phyloP scores from a whole-genome alignment of 176 grass and related monocot species.

The Lolium rigidum region DNA sequence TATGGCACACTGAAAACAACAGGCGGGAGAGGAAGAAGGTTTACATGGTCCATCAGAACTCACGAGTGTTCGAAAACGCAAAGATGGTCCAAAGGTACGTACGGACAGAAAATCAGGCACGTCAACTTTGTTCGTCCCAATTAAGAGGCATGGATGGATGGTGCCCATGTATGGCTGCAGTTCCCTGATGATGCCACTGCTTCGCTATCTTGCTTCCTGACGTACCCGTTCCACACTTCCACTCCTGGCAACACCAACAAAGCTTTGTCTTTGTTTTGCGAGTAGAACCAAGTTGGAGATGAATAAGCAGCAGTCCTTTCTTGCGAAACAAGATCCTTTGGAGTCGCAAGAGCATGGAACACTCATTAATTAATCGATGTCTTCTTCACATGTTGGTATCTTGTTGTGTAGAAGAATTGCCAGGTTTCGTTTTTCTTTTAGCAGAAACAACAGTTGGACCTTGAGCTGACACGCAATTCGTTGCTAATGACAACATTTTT shows the following conservation, averaged over 20 bases:
- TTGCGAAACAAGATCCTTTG: conserved; percentile 46
- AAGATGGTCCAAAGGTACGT: neutral
- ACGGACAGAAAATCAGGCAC: neutral
- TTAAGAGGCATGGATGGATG: neutral
- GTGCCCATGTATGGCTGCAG: neutral
- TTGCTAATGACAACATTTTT: too few relatives aligned
- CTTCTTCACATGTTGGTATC: neutral
- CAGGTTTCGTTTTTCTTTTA: neutral
- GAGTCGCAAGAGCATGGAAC: neutral
- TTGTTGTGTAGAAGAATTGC: neutral
- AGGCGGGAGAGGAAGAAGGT: too few relatives aligned
- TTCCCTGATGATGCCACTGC: neutral
- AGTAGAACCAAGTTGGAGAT: neutral
- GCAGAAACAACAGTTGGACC: neutral
- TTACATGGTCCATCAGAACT: too few relatives aligned
- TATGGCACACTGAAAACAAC: neutral
- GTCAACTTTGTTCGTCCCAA: neutral
- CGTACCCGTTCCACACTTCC: neutral
- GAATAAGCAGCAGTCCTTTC: conserved; percentile 6
- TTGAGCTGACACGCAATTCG: too few relatives aligned
- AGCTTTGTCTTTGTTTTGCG: neutral
- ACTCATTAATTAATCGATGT: neutral
- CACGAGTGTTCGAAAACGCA: neutral
- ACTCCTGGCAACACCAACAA: neutral
- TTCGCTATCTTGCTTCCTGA: neutral